Conservation (phyloP, 768 basidiomycete species). For the Hygrophorus russula region DNA sequence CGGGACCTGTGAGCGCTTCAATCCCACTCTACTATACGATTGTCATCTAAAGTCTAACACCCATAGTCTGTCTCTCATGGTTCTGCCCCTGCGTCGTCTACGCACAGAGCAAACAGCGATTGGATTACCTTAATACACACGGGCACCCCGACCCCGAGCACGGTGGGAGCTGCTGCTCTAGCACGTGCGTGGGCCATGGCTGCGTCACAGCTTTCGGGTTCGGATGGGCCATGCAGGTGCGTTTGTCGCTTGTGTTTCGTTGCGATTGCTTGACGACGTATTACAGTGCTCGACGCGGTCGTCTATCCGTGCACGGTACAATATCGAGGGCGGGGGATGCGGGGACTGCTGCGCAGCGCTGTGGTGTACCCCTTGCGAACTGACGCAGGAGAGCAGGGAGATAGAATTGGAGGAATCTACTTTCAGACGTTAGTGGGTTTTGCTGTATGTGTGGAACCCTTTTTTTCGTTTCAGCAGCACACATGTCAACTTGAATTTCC, state of each 20-base stretch:
- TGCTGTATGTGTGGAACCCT: too few species aligned
- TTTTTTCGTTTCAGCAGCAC: too few species aligned
- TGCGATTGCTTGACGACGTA: background rate
- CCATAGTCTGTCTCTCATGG: constrained; percentile 17
- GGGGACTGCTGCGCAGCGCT: constrained; percentile 28
- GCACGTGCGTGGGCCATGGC: constrained; percentile 28
- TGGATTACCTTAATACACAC: constrained; percentile 18
- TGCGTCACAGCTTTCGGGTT: constrained; percentile 19
- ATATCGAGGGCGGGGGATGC: constrained; percentile 29
- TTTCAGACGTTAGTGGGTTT: too few species aligned
- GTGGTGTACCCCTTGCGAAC: constrained; percentile 35
- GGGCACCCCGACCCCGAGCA: constrained; percentile 23
- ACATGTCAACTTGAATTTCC: too few species aligned
- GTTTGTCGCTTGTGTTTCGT: background rate
- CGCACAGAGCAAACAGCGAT: constrained; percentile 24
- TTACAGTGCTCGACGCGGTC: constrained; percentile 24
- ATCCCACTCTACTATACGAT: background rate
- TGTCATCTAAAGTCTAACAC: background rate
- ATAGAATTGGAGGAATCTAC: constrained; percentile 30
- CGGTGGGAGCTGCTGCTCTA: constrained; percentile 19
- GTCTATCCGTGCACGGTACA: constrained; percentile 29
- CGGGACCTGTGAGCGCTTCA: constrained; percentile 13
- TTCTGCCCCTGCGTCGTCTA: constrained; percentile 29
- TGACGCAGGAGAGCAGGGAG: constrained; percentile 37
- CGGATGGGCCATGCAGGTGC: constrained; percentile 31